Percentiles rank a stretch among this genome's conserved stretches.
These are phyloP conservation scores for Hypoxylon rickii DNA, from an alignment of 495 filamentous ascomycete species.

Conservation along the genomic window DNA sequence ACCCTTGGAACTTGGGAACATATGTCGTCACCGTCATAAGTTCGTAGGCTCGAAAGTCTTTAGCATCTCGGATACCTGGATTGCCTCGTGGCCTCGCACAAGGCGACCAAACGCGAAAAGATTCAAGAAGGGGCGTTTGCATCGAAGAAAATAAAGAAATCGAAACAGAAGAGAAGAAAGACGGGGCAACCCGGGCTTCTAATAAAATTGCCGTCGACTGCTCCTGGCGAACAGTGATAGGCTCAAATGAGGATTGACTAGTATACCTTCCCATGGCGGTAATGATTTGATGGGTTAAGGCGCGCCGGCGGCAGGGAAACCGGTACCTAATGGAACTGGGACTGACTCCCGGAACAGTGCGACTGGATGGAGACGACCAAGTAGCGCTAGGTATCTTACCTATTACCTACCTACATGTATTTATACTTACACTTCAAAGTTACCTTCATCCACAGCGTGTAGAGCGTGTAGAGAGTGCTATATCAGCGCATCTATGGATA, in stretches of 20 bases:
- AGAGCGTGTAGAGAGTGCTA: too few species aligned
- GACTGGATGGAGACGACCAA: constrained; percentile 8
- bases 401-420: too few species aligned
- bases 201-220: constrained; percentile 15
- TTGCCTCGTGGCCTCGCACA: constrained; percentile 6
- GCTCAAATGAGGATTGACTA: constrained; percentile 34
- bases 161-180: constrained; percentile 5
- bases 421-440: too few species aligned
- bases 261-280: constrained; percentile 30
- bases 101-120: constrained; percentile 3
- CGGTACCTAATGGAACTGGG: constrained; percentile 11
- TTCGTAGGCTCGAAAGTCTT: constrained; percentile 1
- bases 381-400: too few species aligned
- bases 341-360: too few species aligned
- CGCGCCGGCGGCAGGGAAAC: constrained; percentile 3
- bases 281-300: constrained; percentile 28
- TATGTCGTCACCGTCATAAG: constrained; percentile 28
- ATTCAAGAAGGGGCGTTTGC: background rate
- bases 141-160: constrained; percentile 12
- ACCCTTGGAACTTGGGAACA: constrained; percentile 1
- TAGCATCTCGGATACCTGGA: constrained; percentile 17
- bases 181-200: constrained; percentile 14
- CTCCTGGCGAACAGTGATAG: constrained; percentile 5
- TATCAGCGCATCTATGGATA: too few species aligned
- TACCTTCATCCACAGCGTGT: too few species aligned